Evolutionary conservation across 345 rosid species (phyloP).

Genomic region (Dovyalis caffra): DNA sequence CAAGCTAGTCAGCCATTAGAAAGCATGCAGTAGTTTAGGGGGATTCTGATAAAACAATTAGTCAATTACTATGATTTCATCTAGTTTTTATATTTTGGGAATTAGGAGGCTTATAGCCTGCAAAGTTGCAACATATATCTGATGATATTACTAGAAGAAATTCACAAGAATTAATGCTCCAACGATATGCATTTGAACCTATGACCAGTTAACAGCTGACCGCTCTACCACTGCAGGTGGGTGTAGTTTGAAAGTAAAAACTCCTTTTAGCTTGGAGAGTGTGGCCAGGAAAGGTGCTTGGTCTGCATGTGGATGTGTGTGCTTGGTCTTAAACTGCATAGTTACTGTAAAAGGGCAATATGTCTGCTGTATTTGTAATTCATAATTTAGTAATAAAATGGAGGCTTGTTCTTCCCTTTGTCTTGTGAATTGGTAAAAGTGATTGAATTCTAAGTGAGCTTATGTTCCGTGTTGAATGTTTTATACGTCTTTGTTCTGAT

Average conservation of each 20-base stretch:
- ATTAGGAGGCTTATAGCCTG: background rate
- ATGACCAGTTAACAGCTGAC: too few species aligned
- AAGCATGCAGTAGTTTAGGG: background rate
- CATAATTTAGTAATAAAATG: background rate
- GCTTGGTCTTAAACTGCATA: background rate
- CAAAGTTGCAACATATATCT: background rate
- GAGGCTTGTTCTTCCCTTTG: background rate
- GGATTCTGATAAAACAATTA: background rate
- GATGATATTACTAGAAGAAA: background rate
- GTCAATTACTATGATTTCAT: background rate
- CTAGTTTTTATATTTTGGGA: background rate
- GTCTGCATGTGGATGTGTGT: background rate
- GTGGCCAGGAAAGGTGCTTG: too few species aligned
- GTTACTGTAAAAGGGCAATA: background rate
- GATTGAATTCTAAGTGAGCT: background rate
- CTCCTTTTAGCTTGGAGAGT: too few species aligned
- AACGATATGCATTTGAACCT: too few species aligned
- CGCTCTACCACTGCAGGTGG: too few species aligned
- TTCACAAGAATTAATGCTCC: background rate
- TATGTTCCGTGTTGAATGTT: background rate
- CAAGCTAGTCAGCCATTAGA: background rate
- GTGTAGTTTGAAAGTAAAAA: too few species aligned
- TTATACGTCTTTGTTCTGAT: constrained; percentile 14
- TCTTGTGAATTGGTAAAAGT: background rate
- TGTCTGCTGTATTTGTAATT: background rate